phyloP scores from a whole-genome alignment of 345 rosid genomes.

The Populus tremula region DNA sequence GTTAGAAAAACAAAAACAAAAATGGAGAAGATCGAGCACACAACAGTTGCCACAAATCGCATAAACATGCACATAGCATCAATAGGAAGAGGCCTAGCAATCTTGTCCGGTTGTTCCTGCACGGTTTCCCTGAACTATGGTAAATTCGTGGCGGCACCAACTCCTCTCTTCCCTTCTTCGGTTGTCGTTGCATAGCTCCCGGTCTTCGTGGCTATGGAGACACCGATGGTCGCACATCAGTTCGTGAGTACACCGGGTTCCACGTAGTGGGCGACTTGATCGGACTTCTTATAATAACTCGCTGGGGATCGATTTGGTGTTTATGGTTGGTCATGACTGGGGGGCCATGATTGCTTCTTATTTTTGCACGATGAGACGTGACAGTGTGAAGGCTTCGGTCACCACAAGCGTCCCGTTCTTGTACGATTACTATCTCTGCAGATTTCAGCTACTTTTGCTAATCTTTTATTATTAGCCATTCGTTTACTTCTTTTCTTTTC shows the following conservation, averaged over 20 bases:
- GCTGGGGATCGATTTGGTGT: conserved; percentile 43
- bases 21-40: conserved; percentile 34
- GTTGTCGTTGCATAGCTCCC: conserved; percentile 61
- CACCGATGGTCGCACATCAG: conserved; percentile 48
- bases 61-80: conserved; percentile 31
- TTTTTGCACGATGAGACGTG: conserved; percentile 54
- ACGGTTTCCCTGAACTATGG: conserved; percentile 33
- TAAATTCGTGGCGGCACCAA: conserved; percentile 61
- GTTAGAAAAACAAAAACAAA: neutral
- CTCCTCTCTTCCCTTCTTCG: conserved; percentile 49
- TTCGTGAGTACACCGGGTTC: conserved; percentile 36
- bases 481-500: neutral
- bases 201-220: conserved; percentile 68
- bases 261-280: conserved; percentile 31
- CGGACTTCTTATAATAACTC: conserved; percentile 33
- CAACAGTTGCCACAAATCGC: conserved; percentile 28
- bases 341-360: conserved; percentile 59
- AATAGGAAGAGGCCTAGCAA: conserved; percentile 17
- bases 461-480: too few species aligned
- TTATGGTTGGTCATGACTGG: conserved; percentile 80
- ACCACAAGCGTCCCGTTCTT: conserved; percentile 44
- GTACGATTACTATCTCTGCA: conserved; percentile 57
- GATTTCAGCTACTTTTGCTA: conserved; percentile 47
- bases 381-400: conserved; percentile 55
- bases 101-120: conserved; percentile 20